Evolutionary conservation across 768 basidiomycete species (phyloP).

Genomic region (Lactifluus pinguis): DNA sequence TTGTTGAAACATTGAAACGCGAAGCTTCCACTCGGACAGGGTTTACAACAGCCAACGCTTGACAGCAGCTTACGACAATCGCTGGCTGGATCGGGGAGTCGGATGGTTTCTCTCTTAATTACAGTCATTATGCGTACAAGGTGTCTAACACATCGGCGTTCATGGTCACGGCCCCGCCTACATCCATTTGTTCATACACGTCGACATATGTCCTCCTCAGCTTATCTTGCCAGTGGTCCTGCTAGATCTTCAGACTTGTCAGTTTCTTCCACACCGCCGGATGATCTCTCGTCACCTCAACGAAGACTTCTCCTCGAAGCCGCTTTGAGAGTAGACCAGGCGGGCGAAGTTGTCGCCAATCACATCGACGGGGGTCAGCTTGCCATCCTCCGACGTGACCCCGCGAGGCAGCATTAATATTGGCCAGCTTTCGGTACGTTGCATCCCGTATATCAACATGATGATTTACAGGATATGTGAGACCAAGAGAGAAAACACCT

Average conservation of each 20-base stretch:
- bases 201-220: slow-evolving; percentile 31
- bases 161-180: neutral
- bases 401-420: slow-evolving; percentile 52
- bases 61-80: neutral
- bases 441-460: neutral
- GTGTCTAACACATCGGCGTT: neutral
- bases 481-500: slow-evolving; percentile 92
- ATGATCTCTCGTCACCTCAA: slow-evolving; percentile 40
- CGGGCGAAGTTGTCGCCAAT: slow-evolving; percentile 92
- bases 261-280: slow-evolving; percentile 52
- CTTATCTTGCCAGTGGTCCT: slow-evolving; percentile 43
- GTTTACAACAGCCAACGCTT: too few relatives aligned
- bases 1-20: too few relatives aligned
- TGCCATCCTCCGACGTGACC: slow-evolving; percentile 57
- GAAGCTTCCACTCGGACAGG: too few relatives aligned
- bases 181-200: slow-evolving; percentile 9
- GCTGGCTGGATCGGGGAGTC: too few relatives aligned
- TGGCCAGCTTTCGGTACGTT: slow-evolving; percentile 38
- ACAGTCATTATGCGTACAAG: neutral
- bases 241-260: slow-evolving; percentile 30
- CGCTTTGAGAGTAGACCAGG: slow-evolving; percentile 87
- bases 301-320: slow-evolving; percentile 46
- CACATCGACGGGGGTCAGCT: slow-evolving; percentile 91
- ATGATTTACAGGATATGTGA: slow-evolving; percentile 81
- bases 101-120: neutral